Base-by-base conservation (phyloP, 768 basidiomycete genomes). In the Exsudoporus frostii region DNA sequence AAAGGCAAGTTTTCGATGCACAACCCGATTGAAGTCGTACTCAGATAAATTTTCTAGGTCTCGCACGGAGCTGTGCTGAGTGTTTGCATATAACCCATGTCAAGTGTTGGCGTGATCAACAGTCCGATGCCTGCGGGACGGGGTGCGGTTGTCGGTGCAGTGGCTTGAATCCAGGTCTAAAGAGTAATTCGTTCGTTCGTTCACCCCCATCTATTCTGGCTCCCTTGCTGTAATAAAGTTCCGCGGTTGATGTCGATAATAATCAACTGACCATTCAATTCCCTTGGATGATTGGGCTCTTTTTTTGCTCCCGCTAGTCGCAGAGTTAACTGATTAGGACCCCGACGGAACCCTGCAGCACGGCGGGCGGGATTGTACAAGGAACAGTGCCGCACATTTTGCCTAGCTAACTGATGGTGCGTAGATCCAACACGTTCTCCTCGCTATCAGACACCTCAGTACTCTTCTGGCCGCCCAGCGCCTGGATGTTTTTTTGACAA, bases 1-100 rank as follows among this genome's bases (percentile, higher is more conserved):
- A 87, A 83, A 77, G 88, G 90, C 83, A 56, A 10, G 75, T 65
- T 1, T 6, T 33, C 27, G 3, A 19, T 4, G 1, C 3, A 3
- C 48, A 47, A 2, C 22, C 33, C 47, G 38, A n/a, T 15, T 1
- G 19, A 20, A 13, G 7, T 41, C 25, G 30, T 24, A 5, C 37
- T 41, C 24, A 6, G 43, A 50, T 41, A 24, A 19, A 14, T 19
- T 43, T 14, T 20, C 7, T 45, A 88, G 87, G 86, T 24, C 75
- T 88, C 13, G 83, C 84, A 7, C 73, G 76, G 46, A 82, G 76
- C 40, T 89, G 87, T 61, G 62, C 81, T 38, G 73, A 72, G 25
- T 89, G 87, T 60, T 75, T 75, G 49, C 87, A 89, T 61, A 74
- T 85, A 8, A 80, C 81, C 0, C 88, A 89, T 59, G 67, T 87